Percentiles rank a stretch among this genome's conserved stretches.
Conservation (phyloP, 352 stramenopile species). For the Phytophthora pluvialis region DNA sequence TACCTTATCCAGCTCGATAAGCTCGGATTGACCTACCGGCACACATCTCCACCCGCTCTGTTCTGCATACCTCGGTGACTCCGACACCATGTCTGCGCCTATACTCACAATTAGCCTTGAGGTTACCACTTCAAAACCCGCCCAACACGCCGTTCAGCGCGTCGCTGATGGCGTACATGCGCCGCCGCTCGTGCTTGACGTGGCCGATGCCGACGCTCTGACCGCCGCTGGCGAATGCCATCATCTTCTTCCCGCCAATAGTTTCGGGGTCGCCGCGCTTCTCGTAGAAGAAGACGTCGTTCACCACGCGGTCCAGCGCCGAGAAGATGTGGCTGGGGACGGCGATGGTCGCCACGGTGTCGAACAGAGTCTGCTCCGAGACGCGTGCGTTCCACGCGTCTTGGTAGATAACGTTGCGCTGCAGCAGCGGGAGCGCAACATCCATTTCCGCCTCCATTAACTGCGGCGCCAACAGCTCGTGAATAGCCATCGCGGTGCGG, state of each 20-base stretch:
- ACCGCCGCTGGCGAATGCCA: conserved; percentile 49
- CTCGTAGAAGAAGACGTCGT: conserved; percentile 89
- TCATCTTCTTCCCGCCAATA: conserved; percentile 37
- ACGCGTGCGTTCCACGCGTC: conserved; percentile 62
- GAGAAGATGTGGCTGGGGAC: conserved; percentile 76
- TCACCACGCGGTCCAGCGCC: conserved; percentile 75
- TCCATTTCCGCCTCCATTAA: conserved; percentile 76
- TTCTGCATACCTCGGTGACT: too few species aligned
- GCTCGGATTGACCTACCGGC: too few species aligned
- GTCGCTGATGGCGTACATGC: conserved; percentile 83
- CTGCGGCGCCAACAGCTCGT: conserved; percentile 64
- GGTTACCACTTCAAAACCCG: conserved; percentile 52
- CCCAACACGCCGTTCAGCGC: conserved; percentile 77
- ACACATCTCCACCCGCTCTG: too few species aligned
- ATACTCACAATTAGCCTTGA: not conserved
- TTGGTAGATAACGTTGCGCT: conserved; percentile 72
- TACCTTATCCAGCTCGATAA: too few species aligned
- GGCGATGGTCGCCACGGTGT: conserved; percentile 59
- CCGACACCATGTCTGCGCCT: too few species aligned
- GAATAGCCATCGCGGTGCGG: conserved; percentile 80
- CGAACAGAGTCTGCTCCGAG: conserved; percentile 77
- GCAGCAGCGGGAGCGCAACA: conserved; percentile 73
- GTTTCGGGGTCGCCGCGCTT: conserved; percentile 49
- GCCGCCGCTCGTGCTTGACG: conserved; percentile 67
- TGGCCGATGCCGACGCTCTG: conserved; percentile 76